Base-by-base conservation (phyloP, 352 stramenopile genomes). In the Pythium insidiosum region DNA sequence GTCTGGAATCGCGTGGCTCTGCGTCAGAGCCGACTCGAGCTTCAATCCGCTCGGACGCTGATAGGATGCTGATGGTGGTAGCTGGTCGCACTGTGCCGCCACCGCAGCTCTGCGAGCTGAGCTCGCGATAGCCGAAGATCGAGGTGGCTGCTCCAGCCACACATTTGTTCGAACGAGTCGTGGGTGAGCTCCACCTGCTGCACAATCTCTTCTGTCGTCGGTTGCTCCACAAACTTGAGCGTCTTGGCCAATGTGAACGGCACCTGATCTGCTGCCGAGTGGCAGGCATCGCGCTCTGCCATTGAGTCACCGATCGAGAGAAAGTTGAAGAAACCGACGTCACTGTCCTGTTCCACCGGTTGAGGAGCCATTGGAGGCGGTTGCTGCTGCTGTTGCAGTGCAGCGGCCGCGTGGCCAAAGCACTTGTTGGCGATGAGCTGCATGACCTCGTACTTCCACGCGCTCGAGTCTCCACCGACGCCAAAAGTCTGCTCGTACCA, bases 121-220 rank as follows among this genome's bases (percentile, higher is more conserved):
- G 66, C 66, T 16, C 73, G 71, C 28, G 77, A 88, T 31, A 93
- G 70, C 35, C 74, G 73, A 56, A 93, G 47, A 42, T 93, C 80
- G 9, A 90, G 47, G 52, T 77, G 73, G 53, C 63, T 79, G 26
- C 67, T 50, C 73, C 73, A 90, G 38, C 59, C 66, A 47, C 80
- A 93, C 80, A 93, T 90, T 35, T 93, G 77, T 53, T 93, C 77
- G 45, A 93, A 88, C 47, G 75, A 90, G 47, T 88, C 71, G 53
- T 85, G 68, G 16, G 80, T 83, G 33, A 93, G 69, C 41, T 86
- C 73, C 21, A 93, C 73, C 52, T 93, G 80, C 58, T 90, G 74
- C 52, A 88, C 56, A 20, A 93, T 79, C 57, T 93, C 80, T 34
- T 86, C 74, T 2, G 71, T 68, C 45, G 67, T 83, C 15, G 80